Percentiles rank a stretch among this genome's conserved stretches.
Evolutionary conservation across 2,329 filamentous ascomycete genomes (phyloP).

Genomic region (Aspergillus nomiae): DNA sequence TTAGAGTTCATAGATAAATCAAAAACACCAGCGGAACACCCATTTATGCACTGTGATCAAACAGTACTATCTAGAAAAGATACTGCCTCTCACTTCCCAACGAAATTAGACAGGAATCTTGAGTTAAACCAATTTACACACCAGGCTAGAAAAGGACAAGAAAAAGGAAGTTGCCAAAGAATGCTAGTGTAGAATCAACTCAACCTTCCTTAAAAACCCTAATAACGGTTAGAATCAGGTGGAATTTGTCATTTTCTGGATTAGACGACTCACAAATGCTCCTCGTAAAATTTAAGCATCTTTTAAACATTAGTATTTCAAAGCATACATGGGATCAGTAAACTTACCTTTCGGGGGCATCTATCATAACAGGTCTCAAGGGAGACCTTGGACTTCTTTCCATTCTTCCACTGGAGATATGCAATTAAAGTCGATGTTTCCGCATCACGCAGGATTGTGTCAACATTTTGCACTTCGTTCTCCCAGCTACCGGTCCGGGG

Average conservation of each 20-base stretch:
- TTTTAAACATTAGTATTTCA: constrained; percentile 22
- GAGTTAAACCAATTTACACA: background rate
- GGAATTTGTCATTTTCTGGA: background rate
- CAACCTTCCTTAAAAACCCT: constrained; percentile 41
- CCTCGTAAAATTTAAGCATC: constrained; percentile 54
- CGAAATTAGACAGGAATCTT: background rate
- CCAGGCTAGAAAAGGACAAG: background rate
- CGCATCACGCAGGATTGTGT: constrained; percentile 46
- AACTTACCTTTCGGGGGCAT: constrained; percentile 44
- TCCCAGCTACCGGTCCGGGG: constrained; percentile 48
- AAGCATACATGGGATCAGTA: background rate
- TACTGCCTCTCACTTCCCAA: background rate
- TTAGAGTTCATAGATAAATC: constrained; percentile 8
- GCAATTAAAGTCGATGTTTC: constrained; percentile 37
- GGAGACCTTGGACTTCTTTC: constrained; percentile 45
- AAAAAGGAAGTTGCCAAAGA: constrained; percentile 1
- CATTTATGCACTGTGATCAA: constrained; percentile 14
- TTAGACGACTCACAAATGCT: constrained; percentile 44
- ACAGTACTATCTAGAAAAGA: constrained; percentile 2
- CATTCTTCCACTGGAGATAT: constrained; percentile 48
- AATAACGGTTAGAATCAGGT: constrained; percentile 16
- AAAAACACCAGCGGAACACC: constrained; percentile 10
- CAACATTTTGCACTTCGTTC: constrained; percentile 41
- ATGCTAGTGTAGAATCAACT: constrained; percentile 3
- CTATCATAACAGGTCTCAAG: constrained; percentile 45